Conservation (phyloP, 805 yeast genomes). For the Kodamaea sagamina region DNA sequence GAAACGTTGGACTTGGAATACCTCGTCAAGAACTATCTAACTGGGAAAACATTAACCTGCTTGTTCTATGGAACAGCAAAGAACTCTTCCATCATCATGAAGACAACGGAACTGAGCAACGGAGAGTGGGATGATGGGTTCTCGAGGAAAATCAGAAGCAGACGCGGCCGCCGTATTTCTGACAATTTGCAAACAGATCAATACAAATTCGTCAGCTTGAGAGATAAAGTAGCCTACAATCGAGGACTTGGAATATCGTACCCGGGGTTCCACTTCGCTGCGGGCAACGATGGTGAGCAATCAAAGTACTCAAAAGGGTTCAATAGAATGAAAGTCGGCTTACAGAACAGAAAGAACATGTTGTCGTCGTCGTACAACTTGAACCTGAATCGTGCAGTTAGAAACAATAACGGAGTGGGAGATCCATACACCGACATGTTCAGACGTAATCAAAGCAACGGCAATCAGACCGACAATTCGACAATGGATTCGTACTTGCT, state of each 20-base stretch:
- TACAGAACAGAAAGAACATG: slow-evolving; percentile 24
- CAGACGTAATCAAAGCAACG: neutral
- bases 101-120: neutral
- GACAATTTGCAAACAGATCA: slow-evolving; percentile 1
- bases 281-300: slow-evolving; percentile 15
- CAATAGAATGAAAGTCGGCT: slow-evolving; percentile 36
- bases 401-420: neutral
- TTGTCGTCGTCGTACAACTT: slow-evolving; percentile 3
- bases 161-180: slow-evolving; percentile 3
- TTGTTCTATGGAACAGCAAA: slow-evolving; percentile 31
- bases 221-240: slow-evolving; percentile 30
- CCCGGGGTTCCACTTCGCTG: neutral
- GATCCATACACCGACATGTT: neutral
- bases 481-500: slow-evolving; percentile 5
- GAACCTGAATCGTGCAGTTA: neutral
- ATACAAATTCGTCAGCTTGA: slow-evolving; percentile 37
- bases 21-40: slow-evolving; percentile 31
- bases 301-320: slow-evolving; percentile 37
- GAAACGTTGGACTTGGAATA: slow-evolving; percentile 43
- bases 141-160: slow-evolving; percentile 5
- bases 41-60: slow-evolving; percentile 36
- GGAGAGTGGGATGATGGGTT: slow-evolving; percentile 9
- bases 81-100: slow-evolving; percentile 3
- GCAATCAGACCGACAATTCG: neutral
- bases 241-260: slow-evolving; percentile 8